phyloP scores from a whole-genome alignment of 768 basidiomycete genomes.

The Auricularia sp. region DNA sequence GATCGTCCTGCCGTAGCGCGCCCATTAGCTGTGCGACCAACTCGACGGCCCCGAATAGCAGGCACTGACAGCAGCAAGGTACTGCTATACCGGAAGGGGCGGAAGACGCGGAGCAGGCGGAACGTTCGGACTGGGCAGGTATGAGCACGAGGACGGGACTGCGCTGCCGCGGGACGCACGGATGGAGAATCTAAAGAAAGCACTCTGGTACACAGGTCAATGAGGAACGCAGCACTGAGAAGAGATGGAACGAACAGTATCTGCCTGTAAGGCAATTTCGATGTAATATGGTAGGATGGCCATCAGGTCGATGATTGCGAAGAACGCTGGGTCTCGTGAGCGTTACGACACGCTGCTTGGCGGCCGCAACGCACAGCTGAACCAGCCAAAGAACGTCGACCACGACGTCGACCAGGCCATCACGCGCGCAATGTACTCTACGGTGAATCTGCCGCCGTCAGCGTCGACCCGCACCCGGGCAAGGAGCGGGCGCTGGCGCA shows the following conservation, averaged over 20 bases:
- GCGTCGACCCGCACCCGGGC: too few species aligned
- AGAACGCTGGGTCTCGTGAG: constrained; percentile 46
- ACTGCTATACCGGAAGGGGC: constrained; percentile 78
- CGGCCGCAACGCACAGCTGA: constrained; percentile 43
- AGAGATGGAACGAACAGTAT: constrained; percentile 51
- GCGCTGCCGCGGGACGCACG: constrained; percentile 8
- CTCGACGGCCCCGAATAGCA: background rate
- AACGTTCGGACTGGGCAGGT: constrained; percentile 54
- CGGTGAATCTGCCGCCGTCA: constrained; percentile 42
- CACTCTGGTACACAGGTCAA: constrained; percentile 39
- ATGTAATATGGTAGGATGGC: constrained; percentile 86
- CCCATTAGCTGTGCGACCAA: background rate
- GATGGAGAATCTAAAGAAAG: constrained; percentile 85
- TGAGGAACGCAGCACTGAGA: background rate
- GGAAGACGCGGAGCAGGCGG: constrained; percentile 78
- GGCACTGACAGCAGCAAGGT: constrained; percentile 65
- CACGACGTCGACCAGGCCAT: constrained; percentile 67
- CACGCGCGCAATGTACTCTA: constrained; percentile 68
- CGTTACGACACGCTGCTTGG: background rate
- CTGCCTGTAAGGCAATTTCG: constrained; percentile 72
- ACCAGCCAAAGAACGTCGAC: constrained; percentile 53
- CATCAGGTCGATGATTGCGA: constrained; percentile 75
- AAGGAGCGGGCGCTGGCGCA: too few species aligned
- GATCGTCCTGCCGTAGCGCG: constrained; percentile 46
- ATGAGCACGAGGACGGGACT: background rate